Evolutionary conservation across 2,329 filamentous ascomycete species (phyloP).

Genomic region (Eutypella sp.): DNA sequence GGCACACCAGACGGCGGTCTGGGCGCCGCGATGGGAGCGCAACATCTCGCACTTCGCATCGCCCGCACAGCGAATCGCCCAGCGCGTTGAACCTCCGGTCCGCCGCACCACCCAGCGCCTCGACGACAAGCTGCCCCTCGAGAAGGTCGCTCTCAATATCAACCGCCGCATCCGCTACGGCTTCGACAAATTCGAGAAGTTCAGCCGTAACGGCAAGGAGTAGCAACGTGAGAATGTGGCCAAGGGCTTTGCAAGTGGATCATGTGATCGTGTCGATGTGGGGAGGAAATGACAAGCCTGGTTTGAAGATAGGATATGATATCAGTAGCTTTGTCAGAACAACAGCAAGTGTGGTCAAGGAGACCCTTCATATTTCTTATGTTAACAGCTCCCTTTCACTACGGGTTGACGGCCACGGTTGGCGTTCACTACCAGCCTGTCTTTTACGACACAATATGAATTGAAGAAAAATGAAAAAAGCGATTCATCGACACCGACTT

Average conservation of each 20-base stretch:
- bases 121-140: conserved; percentile 43
- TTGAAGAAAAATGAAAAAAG: too few species aligned
- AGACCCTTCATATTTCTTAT: too few species aligned
- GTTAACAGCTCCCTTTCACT: too few species aligned
- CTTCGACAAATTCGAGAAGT: conserved; percentile 30
- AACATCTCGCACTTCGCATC: conserved; percentile 50
- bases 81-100: conserved; percentile 44
- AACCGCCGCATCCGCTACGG: conserved; percentile 43
- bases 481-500: too few species aligned
- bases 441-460: too few species aligned
- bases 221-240: neutral
- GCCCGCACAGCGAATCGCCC: conserved; percentile 42
- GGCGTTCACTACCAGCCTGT: too few species aligned
- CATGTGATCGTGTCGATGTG: neutral
- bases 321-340: too few species aligned
- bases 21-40: conserved; percentile 56
- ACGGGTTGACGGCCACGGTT: too few species aligned
- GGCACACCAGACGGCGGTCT: conserved; percentile 48
- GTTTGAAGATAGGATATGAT: too few species aligned
- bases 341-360: too few species aligned
- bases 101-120: conserved; percentile 40
- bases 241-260: neutral
- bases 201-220: too few species aligned
- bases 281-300: neutral
- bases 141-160: conserved; percentile 44